Base-by-base conservation (phyloP, 2,329 filamentous ascomycete genomes). In the Mollisiaceae sp. region DNA sequence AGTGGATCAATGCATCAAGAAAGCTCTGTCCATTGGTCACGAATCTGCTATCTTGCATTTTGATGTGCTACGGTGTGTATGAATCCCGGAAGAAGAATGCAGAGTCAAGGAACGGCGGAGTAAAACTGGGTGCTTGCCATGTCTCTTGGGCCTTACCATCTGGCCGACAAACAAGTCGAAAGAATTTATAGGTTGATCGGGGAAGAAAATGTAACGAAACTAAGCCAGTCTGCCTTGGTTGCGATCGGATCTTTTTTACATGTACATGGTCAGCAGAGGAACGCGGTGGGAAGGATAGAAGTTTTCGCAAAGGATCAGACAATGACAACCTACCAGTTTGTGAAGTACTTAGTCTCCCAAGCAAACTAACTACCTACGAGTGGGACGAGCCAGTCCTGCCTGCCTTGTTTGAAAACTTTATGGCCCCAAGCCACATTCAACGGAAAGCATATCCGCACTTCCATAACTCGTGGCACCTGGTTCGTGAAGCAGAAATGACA, bases 141-240 rank as follows among this genome's bases (percentile, higher is more conserved):
- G 45, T 50, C 6, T 11, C 18, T 50, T n/a, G 2, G 18, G 4
- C n/a, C 45, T 22, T 3, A 3, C n/a, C 45, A 1, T 20, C 45
- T 50, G 20, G n/a, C 45, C 45, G 45, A 50, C 18, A 24, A 22
- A 22, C 18, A n/a, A 24, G 1, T 20, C 1, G 5, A 11, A 24
- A 4, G 18, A 22, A 50, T 1, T 4, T 50, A 18, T 41, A 41
- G 11, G 59, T 18, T 22, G 20, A 24, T 22, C 35, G 27, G 57
- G 56, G 45, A 62, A 62, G 27, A 38, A 62, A 62, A 47, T 62
- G 60, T 20, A 50, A 62, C 38, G 60, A 62, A 38, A n/a, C 27
- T 24, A 62, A 35, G 52, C 60, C 60, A 6, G 27, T 27, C 22
- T 62, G 60, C 18, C 14, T 12, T 20, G 24, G n/a, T 24, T 62